Percentiles rank a stretch among this genome's conserved stretches.
Conservation (phyloP, 768 basidiomycete species). For the Macrolepiota dolichaula region DNA sequence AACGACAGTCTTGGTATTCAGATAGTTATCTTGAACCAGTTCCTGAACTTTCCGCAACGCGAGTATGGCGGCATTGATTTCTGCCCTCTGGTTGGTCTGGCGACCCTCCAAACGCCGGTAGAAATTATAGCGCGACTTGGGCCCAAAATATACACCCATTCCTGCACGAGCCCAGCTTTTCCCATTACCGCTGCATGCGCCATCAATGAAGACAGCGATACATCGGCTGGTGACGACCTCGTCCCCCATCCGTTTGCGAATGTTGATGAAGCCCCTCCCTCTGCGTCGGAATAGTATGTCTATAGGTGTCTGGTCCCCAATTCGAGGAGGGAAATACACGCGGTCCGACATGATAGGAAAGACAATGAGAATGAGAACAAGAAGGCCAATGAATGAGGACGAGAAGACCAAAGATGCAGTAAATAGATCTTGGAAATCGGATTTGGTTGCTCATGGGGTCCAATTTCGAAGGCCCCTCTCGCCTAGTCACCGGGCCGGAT, state of each 20-base stretch:
- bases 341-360: not conserved
- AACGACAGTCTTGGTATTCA: not conserved
- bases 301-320: not conserved
- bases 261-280: not conserved
- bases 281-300: not conserved
- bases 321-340: not conserved
- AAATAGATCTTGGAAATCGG: not conserved
- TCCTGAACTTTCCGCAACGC: slow-evolving; percentile 1
- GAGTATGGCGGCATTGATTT: not conserved
- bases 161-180: slow-evolving; percentile 10
- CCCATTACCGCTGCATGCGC: slow-evolving; percentile 12
- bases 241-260: not conserved
- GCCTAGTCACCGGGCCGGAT: too few species aligned
- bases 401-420: not conserved
- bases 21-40: not conserved
- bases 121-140: not conserved
- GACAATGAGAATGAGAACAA: not conserved
- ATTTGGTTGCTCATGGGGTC: not conserved
- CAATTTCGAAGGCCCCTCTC: too few species aligned
- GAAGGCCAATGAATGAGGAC: too few species aligned
- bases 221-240: not conserved
- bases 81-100: slow-evolving; percentile 10
- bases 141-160: slow-evolving; percentile 10
- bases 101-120: not conserved
- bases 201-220: slow-evolving; percentile 12